phyloP scores from a whole-genome alignment of 768 basidiomycete genomes.

The Boletus barrowsii region DNA sequence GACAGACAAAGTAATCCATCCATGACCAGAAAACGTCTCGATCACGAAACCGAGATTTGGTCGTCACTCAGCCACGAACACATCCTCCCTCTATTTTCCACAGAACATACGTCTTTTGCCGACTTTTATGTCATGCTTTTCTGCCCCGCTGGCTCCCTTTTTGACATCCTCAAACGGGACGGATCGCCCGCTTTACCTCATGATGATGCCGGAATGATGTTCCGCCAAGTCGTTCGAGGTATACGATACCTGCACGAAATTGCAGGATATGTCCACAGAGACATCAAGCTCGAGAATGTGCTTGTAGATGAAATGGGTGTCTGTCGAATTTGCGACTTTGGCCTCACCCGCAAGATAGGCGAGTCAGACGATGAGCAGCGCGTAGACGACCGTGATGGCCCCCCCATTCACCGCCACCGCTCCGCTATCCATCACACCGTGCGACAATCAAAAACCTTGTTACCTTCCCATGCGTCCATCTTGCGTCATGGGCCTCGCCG shows the following conservation, averaged over 20 bases:
- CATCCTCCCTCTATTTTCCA: conserved; percentile 77
- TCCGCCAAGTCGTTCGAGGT: conserved; percentile 81
- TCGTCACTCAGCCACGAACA: conserved; percentile 77
- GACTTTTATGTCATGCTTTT: conserved; percentile 81
- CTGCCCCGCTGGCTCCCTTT: conserved; percentile 83
- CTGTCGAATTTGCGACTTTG: conserved; percentile 87
- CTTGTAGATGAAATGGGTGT: conserved; percentile 85
- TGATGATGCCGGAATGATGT: conserved; percentile 82
- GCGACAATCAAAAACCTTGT: conserved; percentile 21
- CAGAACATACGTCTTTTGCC: conserved; percentile 54
- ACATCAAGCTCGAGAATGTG: conserved; percentile 96
- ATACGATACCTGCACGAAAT: conserved; percentile 80
- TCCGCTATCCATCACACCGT: conserved; percentile 29
- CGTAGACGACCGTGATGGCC: conserved; percentile 5
- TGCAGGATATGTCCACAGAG: conserved; percentile 80
- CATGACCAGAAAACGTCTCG: conserved; percentile 51
- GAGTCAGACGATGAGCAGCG: conserved; percentile 40
- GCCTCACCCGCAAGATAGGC: conserved; percentile 68
- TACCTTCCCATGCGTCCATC: conserved; percentile 14
- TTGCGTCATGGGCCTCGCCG: conserved; percentile 41
- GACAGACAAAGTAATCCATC: conserved; percentile 49
- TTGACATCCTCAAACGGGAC: conserved; percentile 75
- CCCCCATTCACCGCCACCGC: conserved; percentile 22
- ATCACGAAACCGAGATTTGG: conserved; percentile 75
- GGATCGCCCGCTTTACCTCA: conserved; percentile 65